Conservation (phyloP, 345 rosid species). For the Litchi chinensis region DNA sequence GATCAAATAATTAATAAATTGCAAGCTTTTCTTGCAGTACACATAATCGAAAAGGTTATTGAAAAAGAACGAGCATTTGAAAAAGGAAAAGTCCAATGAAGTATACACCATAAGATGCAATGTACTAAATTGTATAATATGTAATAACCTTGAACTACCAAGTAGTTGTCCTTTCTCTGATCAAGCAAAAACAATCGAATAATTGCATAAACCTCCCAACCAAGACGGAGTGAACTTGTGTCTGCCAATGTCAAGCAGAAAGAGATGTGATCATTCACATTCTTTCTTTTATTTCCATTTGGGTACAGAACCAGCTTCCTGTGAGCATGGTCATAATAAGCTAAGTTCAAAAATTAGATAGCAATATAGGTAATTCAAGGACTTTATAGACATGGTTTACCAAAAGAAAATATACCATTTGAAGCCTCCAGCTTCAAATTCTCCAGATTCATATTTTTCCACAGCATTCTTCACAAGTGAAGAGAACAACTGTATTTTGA, state of each 20-base stretch:
- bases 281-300: conserved; percentile 65
- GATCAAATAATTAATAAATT: neutral
- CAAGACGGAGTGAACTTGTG: conserved; percentile 40
- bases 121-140: neutral
- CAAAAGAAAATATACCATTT: conserved; percentile 51
- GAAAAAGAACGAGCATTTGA: neutral
- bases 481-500: conserved; percentile 55
- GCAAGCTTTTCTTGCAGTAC: neutral
- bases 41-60: neutral
- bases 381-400: neutral
- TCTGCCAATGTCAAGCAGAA: conserved; percentile 50
- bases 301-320: conserved; percentile 69
- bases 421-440: conserved; percentile 72
- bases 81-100: neutral
- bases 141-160: conserved; percentile 37
- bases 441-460: conserved; percentile 61
- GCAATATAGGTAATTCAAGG: neutral
- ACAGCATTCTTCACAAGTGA: conserved; percentile 40
- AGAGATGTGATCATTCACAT: conserved; percentile 52
- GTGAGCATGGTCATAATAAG: conserved; percentile 8
- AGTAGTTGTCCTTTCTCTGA: conserved; percentile 40
- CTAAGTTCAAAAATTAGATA: neutral
- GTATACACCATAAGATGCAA: neutral
- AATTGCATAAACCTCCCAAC: conserved; percentile 55
- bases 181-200: conserved; percentile 54